Evolutionary conservation across 306 rosid genomes (phyloP), one percentile per base, ranked within the genome.

Genomic region (Vigna trinervia): DNA sequence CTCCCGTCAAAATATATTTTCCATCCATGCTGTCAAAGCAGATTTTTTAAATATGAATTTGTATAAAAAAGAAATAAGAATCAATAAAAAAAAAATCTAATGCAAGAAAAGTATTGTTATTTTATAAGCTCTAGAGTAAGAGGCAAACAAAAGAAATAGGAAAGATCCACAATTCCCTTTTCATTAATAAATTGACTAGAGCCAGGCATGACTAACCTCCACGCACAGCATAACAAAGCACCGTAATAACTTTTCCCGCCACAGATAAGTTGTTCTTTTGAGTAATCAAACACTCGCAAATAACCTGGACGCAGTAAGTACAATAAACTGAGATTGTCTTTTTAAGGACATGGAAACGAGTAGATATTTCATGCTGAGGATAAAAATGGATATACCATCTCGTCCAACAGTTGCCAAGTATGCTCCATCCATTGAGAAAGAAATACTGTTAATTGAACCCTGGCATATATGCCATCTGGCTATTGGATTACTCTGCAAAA

Each of bases 201-300:
- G 52, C 65, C 72, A 61, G 48, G 46, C 73, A 46, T 46, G 52
- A 74, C 88, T 70, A 57, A 92, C 97, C 99, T 96, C 99, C 99
- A 96, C 70, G 99, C 88, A 68, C 98, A 96, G 75, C 99, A 96
- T 69, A 96, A 84, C 82, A 92, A 91, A 71, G 98, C 98, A 45
- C 99, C 99, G 38, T 96, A 96, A 80, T 96, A 96, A 86, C 98
- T 96, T 88, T 96, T 92, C 12, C 98, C 99, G 20, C 99, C 99
- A 61, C 96, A 96, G 78, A 89, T 70, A 76, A 96, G 94, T 57
- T 91, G 98, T 75, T 96, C 98, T 86, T 88, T 96, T 17, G 78
- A 73, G 83, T 88, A 92, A 91, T 96, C 98, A 83, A 89, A 96
- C 56, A 96, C 98, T 41, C 97, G 97, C 82, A 96, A 84, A 79